phyloP scores from a whole-genome alignment of 2,329 filamentous ascomycete genomes.

The Calonectria montana region DNA sequence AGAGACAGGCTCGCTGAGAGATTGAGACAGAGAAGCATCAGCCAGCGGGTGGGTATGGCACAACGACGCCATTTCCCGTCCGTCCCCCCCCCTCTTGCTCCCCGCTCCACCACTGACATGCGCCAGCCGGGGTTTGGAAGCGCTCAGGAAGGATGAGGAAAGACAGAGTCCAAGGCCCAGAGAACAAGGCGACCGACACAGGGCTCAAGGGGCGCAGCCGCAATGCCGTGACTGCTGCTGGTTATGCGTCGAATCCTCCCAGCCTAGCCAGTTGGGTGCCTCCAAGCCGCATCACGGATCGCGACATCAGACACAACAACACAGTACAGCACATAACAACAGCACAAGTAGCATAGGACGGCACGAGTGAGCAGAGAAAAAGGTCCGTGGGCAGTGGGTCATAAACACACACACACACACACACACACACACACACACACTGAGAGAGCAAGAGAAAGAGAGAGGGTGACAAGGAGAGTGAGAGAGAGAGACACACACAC shows the following conservation, averaged over 20 bases:
- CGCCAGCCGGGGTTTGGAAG: constrained; percentile 11
- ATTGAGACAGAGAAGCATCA: background rate
- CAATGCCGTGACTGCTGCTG: background rate
- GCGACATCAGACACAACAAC: background rate
- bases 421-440: background rate
- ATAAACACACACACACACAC: background rate
- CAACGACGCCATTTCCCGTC: constrained; percentile 18
- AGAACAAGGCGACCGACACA: background rate
- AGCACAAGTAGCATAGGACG: background rate
- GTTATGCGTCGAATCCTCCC: background rate
- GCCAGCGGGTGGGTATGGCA: constrained; percentile 9
- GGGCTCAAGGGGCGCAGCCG: background rate
- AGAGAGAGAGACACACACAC: background rate
- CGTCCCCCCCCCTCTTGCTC: background rate
- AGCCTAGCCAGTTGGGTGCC: background rate
- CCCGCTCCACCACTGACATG: constrained; percentile 26
- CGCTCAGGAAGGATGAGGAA: background rate
- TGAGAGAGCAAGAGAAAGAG: background rate
- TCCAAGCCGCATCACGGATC: background rate
- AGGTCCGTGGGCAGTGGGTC: constrained; percentile 13
- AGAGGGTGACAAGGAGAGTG: background rate
- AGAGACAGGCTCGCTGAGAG: constrained; percentile 1
- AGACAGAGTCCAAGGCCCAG: background rate
- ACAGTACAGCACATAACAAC: background rate
- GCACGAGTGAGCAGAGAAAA: constrained; percentile 3